phyloP scores from a whole-genome alignment of 2,329 filamentous ascomycete species.

The Cladosporium sp. region DNA sequence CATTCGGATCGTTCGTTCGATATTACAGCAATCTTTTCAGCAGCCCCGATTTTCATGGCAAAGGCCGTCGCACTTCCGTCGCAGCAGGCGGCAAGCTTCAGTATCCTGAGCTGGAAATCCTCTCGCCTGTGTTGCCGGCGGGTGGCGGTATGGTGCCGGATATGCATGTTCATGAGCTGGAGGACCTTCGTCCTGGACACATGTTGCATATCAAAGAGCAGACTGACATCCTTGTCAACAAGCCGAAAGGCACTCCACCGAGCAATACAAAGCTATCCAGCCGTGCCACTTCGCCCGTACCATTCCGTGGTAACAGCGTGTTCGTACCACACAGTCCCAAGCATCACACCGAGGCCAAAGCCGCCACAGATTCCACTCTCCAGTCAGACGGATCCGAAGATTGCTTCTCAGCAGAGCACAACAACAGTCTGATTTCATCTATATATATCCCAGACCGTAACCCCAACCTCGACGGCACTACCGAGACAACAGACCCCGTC shows the following conservation, averaged over 20 bases:
- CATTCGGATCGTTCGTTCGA: constrained; percentile 43
- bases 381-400: neutral
- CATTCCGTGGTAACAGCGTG: constrained; percentile 9
- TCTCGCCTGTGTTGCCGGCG: constrained; percentile 33
- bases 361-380: neutral
- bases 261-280: too few species aligned
- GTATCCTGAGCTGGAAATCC: constrained; percentile 50
- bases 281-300: neutral
- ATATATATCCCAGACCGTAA: neutral
- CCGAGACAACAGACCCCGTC: neutral
- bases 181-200: neutral
- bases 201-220: constrained; percentile 24
- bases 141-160: neutral
- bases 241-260: neutral
- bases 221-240: constrained; percentile 22
- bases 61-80: constrained; percentile 47
- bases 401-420: neutral
- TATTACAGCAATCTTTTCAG: constrained; percentile 50
- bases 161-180: constrained; percentile 18
- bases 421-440: neutral
- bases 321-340: neutral
- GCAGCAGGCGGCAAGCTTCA: constrained; percentile 44
- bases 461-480: constrained; percentile 10
- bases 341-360: neutral
- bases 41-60: constrained; percentile 41